A percentile compares a stretch with the other conserved stretches of the same genome.
phyloP scores from a whole-genome alignment of 306 rosid genomes.

The Fagus crenata region DNA sequence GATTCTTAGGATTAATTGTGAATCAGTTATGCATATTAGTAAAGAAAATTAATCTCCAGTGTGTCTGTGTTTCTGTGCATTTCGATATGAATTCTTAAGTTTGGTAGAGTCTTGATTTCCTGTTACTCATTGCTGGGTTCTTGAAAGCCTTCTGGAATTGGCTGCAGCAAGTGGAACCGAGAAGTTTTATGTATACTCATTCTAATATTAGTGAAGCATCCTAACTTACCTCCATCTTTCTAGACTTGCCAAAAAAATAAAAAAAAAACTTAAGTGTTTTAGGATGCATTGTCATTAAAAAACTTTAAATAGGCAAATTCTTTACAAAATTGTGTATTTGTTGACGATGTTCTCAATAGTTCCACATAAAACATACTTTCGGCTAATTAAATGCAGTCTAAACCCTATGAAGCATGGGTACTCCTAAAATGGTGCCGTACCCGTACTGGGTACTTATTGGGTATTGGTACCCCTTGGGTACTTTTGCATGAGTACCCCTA shows the following conservation, averaged over 20 bases:
- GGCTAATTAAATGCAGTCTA: too few species aligned
- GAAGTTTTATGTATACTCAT: neutral
- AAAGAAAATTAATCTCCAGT: neutral
- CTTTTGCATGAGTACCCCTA: too few species aligned
- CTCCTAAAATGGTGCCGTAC: too few species aligned
- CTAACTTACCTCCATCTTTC: neutral
- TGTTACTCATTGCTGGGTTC: constrained; percentile 16
- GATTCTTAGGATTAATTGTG: constrained; percentile 17
- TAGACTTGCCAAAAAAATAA: too few species aligned
- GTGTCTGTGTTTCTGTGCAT: neutral
- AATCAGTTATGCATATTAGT: neutral
- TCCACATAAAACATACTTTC: neutral
- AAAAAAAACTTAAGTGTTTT: neutral
- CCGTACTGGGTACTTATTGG: too few species aligned
- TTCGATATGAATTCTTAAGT: neutral
- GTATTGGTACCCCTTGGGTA: too few species aligned
- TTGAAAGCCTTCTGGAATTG: constrained; percentile 3
- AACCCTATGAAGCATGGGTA: too few species aligned
- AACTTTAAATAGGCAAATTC: neutral
- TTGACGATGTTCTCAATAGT: constrained; percentile 12
- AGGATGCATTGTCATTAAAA: neutral
- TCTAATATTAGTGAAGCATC: neutral
- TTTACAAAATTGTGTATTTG: neutral
- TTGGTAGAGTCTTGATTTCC: neutral
- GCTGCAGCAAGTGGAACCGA: neutral